Evolutionary conservation across 306 rosid genomes (phyloP).

Genomic region (Ceratonia siliqua): DNA sequence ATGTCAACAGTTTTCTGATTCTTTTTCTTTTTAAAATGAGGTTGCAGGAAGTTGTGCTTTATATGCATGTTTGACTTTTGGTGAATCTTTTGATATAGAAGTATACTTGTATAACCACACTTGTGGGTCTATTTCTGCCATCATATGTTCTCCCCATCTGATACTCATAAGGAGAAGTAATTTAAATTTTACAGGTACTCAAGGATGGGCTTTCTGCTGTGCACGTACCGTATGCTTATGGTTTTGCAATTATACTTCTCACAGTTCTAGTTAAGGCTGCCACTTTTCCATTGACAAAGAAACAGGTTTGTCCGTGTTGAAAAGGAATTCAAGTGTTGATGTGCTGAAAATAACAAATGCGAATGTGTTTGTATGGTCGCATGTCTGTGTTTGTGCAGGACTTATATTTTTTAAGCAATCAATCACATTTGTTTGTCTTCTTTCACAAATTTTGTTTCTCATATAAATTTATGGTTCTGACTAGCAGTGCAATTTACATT

Average conservation of each 20-base stretch:
- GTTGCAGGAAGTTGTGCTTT: conserved; percentile 5
- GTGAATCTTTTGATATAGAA: not conserved
- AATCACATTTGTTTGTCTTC: not conserved
- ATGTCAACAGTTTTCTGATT: not conserved
- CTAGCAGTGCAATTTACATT: not conserved
- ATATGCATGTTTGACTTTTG: not conserved
- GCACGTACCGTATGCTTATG: conserved; percentile 91
- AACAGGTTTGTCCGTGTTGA: conserved; percentile 61
- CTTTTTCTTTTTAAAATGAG: not conserved
- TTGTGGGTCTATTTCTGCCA: not conserved
- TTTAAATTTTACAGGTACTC: conserved; percentile 58
- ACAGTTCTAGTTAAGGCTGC: conserved; percentile 84
- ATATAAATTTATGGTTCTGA: conserved; percentile 5
- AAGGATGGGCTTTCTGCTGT: conserved; percentile 80
- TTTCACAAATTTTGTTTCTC: conserved; percentile 1
- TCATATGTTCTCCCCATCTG: not conserved
- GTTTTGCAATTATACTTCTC: conserved; percentile 91
- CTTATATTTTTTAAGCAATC: not conserved
- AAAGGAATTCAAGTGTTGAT: conserved; percentile 2
- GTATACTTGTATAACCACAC: not conserved
- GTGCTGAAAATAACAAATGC: conserved; percentile 19
- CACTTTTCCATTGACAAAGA: conserved; percentile 84
- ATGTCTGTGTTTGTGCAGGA: not conserved
- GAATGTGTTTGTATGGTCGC: not conserved
- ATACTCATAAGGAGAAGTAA: conserved; percentile 7